Base-by-base conservation (phyloP, 2,329 filamentous ascomycete species). In the Colletotrichum euphorbiae region DNA sequence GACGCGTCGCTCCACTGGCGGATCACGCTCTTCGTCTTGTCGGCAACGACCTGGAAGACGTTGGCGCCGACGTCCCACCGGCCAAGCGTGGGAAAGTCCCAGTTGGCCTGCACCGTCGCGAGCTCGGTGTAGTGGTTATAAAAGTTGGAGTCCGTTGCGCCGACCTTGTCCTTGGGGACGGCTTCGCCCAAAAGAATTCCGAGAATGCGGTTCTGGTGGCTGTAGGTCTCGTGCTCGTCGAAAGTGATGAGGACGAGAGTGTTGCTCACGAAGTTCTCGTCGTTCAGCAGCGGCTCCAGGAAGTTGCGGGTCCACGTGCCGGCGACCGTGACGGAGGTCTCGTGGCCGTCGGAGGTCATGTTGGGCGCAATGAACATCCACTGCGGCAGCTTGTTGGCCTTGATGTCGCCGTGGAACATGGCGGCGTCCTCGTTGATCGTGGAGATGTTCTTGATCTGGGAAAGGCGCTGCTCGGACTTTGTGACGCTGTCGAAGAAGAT, bases 161-260 rank as follows among this genome's bases (percentile, higher is more conserved):
- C 91, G 46, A 88, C 80, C 1, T 91, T 84, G n/a, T 85, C 59
- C 4, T 81, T 59, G 11, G 91, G 91, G 2, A 97, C 79, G n/a
- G 89, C 90, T 67, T 92, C 92, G 15, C 93, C 93, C 3, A 96
- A 81, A 0, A 96, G 85, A 71, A 96, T 84, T 70, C 83, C 87
- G 68, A 93, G 86, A 59, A 96, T 85, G 45, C 84, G 84, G 84
- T 96, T 96, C 72, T 87, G 85, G 28, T 82, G 80, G 6, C 82
- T 78, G 79, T 94, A 93, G 9, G 86, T 89, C 73, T 90, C 87
- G 76, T 90, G 92, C 80, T 96, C 93, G 71, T 96, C 93, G 74
- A 93, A 96, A 9, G 89, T 94, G 68, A 96, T 78, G 5, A 95
- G 81, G 9, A 96, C 85, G 1, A 96, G 85, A 0, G 91, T 94